phyloP scores from a whole-genome alignment of 2,329 filamentous ascomycete species.

The Colletotrichum tropicicola region DNA sequence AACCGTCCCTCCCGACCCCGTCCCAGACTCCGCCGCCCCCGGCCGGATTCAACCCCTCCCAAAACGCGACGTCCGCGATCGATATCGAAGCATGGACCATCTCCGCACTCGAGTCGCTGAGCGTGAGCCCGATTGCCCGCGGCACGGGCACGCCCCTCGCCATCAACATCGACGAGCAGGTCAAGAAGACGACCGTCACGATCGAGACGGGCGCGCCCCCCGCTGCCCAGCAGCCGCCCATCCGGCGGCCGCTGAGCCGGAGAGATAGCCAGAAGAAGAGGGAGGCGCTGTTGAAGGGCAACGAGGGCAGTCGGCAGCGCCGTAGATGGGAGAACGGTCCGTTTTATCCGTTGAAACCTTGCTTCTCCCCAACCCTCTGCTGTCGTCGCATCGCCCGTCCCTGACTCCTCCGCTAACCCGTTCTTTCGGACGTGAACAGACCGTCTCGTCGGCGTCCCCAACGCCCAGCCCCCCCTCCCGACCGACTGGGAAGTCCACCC shows the following conservation, averaged over 20 bases:
- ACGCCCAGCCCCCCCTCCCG: constrained; percentile 82
- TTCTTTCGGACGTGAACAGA: constrained; percentile 63
- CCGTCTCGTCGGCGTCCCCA: constrained; percentile 85
- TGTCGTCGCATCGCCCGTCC: background rate
- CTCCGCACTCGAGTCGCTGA: constrained; percentile 63
- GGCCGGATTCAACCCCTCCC: constrained; percentile 32
- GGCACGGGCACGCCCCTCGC: constrained; percentile 72
- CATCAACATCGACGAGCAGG: constrained; percentile 77
- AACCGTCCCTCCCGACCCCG: constrained; percentile 33
- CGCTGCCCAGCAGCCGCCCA: constrained; percentile 41
- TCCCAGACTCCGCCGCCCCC: constrained; percentile 21
- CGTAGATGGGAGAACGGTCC: constrained; percentile 95
- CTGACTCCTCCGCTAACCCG: background rate
- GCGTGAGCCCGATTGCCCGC: constrained; percentile 62
- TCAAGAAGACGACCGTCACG: constrained; percentile 2
- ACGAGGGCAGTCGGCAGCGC: constrained; percentile 86
- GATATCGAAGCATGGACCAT: constrained; percentile 76
- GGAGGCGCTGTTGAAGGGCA: constrained; percentile 85
- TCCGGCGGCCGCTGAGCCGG: constrained; percentile 55
- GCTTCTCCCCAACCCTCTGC: background rate
- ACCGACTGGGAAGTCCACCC: constrained; percentile 85
- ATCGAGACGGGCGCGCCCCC: constrained; percentile 30
- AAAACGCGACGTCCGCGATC: constrained; percentile 45
- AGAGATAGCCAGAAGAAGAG: constrained; percentile 68
- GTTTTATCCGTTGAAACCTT: background rate